phyloP scores from a whole-genome alignment of 805 yeast species.

The Jamesozyma lodderae region DNA sequence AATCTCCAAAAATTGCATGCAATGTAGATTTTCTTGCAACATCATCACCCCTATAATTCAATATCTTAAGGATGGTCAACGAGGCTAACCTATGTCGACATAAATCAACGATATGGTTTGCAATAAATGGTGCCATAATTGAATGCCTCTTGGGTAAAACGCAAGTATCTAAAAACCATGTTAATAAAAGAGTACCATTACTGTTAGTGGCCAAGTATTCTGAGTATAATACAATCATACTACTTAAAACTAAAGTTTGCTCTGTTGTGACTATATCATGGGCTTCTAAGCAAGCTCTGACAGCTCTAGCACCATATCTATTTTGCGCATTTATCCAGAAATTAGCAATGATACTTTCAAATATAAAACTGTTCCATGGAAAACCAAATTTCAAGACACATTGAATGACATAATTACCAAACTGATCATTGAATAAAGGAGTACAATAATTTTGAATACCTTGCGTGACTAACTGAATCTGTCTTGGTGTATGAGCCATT shows the following conservation, averaged over 20 bases:
- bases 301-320: constrained; percentile 91
- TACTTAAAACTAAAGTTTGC: constrained; percentile 64
- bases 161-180: constrained; percentile 92
- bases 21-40: constrained; percentile 54
- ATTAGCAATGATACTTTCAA: constrained; percentile 69
- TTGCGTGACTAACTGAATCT: constrained; percentile 54
- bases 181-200: constrained; percentile 81
- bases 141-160: constrained; percentile 54
- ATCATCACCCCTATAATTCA: constrained; percentile 59
- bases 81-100: constrained; percentile 81
- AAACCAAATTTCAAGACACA: constrained; percentile 84
- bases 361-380: constrained; percentile 83
- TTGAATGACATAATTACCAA: constrained; percentile 93
- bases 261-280: constrained; percentile 50
- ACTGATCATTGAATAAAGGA: constrained; percentile 85
- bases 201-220: constrained; percentile 71
- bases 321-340: constrained; percentile 78
- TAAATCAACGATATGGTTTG: constrained; percentile 52
- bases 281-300: constrained; percentile 85
- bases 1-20: constrained; percentile 54
- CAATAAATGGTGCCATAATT: constrained; percentile 52
- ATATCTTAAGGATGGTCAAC: constrained; percentile 67
- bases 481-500: constrained; percentile 54
- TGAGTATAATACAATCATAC: constrained; percentile 68
- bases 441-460: constrained; percentile 74